Evolutionary conservation across 768 basidiomycete species (phyloP).

Genomic region (Polyporus arcularius): DNA sequence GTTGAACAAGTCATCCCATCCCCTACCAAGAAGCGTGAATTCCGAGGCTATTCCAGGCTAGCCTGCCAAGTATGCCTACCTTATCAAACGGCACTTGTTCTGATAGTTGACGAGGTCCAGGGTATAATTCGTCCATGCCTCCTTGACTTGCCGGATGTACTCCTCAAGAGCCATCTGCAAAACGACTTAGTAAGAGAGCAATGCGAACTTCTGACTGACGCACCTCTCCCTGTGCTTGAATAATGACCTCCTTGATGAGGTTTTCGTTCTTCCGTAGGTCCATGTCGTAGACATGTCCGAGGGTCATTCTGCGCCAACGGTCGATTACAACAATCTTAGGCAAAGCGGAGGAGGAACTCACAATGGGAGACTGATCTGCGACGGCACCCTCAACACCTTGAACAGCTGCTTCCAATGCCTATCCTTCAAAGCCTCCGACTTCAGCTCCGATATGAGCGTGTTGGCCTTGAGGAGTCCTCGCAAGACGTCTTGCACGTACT

Average conservation of each 20-base stretch:
- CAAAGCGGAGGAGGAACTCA: slow-evolving; percentile 34
- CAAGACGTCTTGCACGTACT: slow-evolving; percentile 93
- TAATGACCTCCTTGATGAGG: slow-evolving; percentile 90
- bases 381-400: slow-evolving; percentile 77
- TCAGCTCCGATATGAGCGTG: slow-evolving; percentile 86
- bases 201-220: slow-evolving; percentile 18
- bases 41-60: background rate
- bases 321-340: slow-evolving; percentile 11
- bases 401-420: slow-evolving; percentile 98
- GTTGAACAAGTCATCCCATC: slow-evolving; percentile 96
- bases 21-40: slow-evolving; percentile 45
- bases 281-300: slow-evolving; percentile 96
- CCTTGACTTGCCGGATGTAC: slow-evolving; percentile 95
- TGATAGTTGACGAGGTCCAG: slow-evolving; percentile 97
- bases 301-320: slow-evolving; percentile 67
- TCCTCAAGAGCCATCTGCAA: slow-evolving; percentile 91
- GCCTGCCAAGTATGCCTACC: slow-evolving; percentile 41
- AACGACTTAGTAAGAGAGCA: slow-evolving; percentile 5
- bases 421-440: slow-evolving; percentile 96
- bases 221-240: slow-evolving; percentile 97
- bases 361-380: slow-evolving; percentile 76
- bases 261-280: slow-evolving; percentile 93
- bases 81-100: slow-evolving; percentile 95
- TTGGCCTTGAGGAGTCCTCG: slow-evolving; percentile 88
- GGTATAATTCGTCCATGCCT: slow-evolving; percentile 94